Conservation (phyloP, 2,329 filamentous ascomycete genomes). For the Lachnellula occidentalis region DNA sequence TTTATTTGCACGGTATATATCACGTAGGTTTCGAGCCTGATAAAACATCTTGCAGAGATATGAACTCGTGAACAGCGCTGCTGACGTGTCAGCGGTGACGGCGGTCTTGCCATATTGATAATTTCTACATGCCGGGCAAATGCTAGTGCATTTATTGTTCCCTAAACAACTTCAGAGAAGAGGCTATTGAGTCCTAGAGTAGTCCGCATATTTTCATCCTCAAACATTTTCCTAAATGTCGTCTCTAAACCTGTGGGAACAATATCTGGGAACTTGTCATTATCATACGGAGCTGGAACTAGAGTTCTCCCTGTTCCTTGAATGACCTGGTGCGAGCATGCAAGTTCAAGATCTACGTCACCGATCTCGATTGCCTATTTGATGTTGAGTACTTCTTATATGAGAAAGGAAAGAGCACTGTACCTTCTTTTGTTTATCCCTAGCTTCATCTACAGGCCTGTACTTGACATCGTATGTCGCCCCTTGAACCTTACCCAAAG, state of each 20-base stretch:
- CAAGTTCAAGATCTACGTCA: not conserved
- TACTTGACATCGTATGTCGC: constrained; percentile 1
- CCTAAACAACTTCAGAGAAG: not conserved
- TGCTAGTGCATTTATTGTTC: no score
- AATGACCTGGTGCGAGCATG: not conserved
- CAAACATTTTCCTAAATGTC: not conserved
- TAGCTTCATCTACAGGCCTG: constrained; percentile 5
- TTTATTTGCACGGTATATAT: no score
- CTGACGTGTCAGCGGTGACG: no score
- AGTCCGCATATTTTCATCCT: not conserved
- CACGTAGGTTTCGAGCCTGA: no score
- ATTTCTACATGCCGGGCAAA: no score
- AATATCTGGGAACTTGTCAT: not conserved
- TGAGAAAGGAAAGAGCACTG: not conserved
- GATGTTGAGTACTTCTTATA: not conserved
- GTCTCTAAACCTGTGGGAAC: not conserved
- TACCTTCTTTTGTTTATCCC: constrained; percentile 4
- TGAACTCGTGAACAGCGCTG: no score
- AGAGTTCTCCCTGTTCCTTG: not conserved
- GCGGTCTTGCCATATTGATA: no score
- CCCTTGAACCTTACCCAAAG: constrained; percentile 2
- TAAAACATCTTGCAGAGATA: no score
- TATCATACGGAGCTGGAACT: not conserved
- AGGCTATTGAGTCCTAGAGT: not conserved
- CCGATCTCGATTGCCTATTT: not conserved